A percentile compares a stretch with the other conserved stretches of the same genome.
Evolutionary conservation across 2,329 filamentous ascomycete species (phyloP).

Genomic region (Hypoxylon sp.): DNA sequence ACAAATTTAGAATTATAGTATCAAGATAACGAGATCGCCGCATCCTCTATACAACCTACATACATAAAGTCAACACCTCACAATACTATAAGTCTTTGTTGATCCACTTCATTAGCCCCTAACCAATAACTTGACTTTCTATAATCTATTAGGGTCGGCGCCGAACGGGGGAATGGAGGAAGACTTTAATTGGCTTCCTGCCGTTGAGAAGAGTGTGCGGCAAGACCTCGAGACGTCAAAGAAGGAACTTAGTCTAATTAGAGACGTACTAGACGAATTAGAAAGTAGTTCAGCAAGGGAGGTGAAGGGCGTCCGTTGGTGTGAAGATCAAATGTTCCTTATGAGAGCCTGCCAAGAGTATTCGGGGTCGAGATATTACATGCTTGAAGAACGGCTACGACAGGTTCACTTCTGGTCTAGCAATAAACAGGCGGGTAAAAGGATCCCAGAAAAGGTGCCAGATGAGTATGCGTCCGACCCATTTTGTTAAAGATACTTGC

Average conservation of each 20-base stretch:
- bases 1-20: neutral
- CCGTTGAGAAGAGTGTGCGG: slow-evolving; percentile 38
- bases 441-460: slow-evolving; percentile 44
- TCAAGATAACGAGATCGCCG: neutral
- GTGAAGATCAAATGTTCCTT: slow-evolving; percentile 37
- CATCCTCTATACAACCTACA: neutral
- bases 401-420: slow-evolving; percentile 48
- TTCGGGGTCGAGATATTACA: slow-evolving; percentile 44
- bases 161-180: slow-evolving; percentile 2
- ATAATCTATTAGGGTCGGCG: slow-evolving; percentile 6
- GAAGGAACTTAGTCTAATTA: slow-evolving; percentile 50
- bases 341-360: slow-evolving; percentile 51
- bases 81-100: neutral
- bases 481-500: neutral
- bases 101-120: slow-evolving; percentile 4
- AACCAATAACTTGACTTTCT: slow-evolving; percentile 23
- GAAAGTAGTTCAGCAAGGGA: slow-evolving; percentile 19
- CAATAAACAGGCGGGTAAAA: slow-evolving; percentile 31
- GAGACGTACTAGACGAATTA: slow-evolving; percentile 43
- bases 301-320: neutral
- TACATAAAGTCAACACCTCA: neutral
- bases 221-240: slow-evolving; percentile 48
- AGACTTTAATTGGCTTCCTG: slow-evolving; percentile 45
- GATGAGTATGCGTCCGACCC: slow-evolving; percentile 36
- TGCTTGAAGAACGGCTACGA: slow-evolving; percentile 49